Conservation (phyloP, 352 stramenopile genomes). For the Pythium inflatum region DNA sequence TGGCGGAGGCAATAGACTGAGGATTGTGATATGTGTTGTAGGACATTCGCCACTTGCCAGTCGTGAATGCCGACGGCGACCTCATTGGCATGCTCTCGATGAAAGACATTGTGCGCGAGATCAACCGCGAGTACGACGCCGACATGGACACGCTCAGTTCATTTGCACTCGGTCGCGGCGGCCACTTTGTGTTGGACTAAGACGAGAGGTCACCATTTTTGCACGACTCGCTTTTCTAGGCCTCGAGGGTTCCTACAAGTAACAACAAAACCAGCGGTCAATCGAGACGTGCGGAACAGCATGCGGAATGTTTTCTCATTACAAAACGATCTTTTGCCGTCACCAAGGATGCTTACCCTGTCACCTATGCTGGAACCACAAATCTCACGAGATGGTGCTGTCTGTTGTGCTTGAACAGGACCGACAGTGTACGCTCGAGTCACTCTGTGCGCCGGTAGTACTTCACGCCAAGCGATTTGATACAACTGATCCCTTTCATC, state of each 20-base stretch:
- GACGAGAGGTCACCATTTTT: background rate
- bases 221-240: background rate
- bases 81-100: conserved; percentile 95
- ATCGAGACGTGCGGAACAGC: too few relatives aligned
- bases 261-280: too few relatives aligned
- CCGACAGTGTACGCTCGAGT: too few relatives aligned
- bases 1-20: background rate
- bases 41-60: conserved; percentile 94
- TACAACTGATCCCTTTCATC: background rate
- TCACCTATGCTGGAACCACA: too few relatives aligned
- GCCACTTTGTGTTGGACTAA: conserved; percentile 83
- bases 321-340: too few relatives aligned
- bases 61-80: conserved; percentile 92
- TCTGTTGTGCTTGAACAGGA: too few relatives aligned
- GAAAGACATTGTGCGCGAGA: conserved; percentile 92
- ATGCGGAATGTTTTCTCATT: too few relatives aligned
- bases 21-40: conserved; percentile 26
- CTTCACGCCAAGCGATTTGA: conserved; percentile 3
- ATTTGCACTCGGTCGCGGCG: conserved; percentile 77
- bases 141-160: conserved; percentile 82
- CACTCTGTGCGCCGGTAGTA: conserved; percentile 7
- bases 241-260: too few relatives aligned
- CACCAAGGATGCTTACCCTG: too few relatives aligned
- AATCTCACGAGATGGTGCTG: too few relatives aligned
- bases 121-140: conserved; percentile 78